Evolutionary conservation across 495 filamentous ascomycete genomes (phyloP).

Genomic region (Penicillium canescens): DNA sequence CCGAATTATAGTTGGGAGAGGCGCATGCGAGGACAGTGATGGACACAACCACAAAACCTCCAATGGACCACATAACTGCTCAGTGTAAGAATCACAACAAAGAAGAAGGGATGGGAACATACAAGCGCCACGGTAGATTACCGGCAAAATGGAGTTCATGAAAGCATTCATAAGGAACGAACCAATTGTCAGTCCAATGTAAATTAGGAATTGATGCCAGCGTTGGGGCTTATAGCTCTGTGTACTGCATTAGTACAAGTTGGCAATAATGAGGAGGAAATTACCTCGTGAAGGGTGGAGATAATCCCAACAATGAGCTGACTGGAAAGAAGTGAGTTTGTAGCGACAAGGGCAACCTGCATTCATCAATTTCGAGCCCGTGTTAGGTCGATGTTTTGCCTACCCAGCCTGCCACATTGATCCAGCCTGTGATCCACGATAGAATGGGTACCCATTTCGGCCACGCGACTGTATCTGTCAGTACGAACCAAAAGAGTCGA

Average conservation of each 20-base stretch:
- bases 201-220: conserved; percentile 74
- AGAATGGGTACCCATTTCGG: conserved; percentile 58
- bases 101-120: conserved; percentile 1
- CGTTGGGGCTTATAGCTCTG: conserved; percentile 50
- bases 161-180: conserved; percentile 69
- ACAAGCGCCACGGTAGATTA: conserved; percentile 56
- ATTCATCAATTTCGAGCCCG: background rate
- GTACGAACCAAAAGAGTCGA: background rate
- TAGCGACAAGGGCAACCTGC: conserved; percentile 56
- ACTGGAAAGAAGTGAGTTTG: conserved; percentile 47
- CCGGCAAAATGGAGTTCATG: conserved; percentile 59
- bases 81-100: conserved; percentile 4
- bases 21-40: conserved; percentile 63
- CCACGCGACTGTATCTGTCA: conserved; percentile 44
- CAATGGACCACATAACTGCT: conserved; percentile 61
- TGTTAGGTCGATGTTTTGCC: conserved; percentile 2
- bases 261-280: background rate
- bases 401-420: conserved; percentile 72
- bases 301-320: conserved; percentile 60
- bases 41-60: conserved; percentile 64
- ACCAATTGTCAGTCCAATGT: conserved; percentile 59
- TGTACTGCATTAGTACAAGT: conserved; percentile 5
- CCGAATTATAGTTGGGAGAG: conserved; percentile 59
- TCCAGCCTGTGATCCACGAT: conserved; percentile 72
- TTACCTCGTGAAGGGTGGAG: conserved; percentile 48